A percentile compares a stretch with the other conserved stretches of the same genome.
Conservation (phyloP, 345 rosid species). For the Mallotus nudiflorus region DNA sequence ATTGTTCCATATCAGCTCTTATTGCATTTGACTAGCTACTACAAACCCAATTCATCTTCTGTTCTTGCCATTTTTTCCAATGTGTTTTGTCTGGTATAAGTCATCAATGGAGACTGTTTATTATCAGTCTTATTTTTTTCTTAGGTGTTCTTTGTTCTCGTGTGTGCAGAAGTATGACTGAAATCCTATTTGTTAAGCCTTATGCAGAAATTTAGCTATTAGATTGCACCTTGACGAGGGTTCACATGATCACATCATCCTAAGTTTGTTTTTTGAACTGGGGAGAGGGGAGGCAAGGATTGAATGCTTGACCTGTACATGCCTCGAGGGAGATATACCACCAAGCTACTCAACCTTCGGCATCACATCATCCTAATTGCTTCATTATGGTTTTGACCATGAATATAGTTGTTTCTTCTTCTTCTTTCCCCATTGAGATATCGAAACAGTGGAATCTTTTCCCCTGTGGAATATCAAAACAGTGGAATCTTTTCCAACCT, state of each 20-base stretch:
- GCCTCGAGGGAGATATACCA: no score
- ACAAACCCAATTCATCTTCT: neutral
- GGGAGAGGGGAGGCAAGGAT: no score
- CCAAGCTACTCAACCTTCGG: no score
- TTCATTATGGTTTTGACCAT: neutral
- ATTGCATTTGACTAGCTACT: neutral
- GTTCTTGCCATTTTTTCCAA: neutral
- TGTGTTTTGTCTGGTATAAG: neutral
- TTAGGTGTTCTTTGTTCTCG: neutral
- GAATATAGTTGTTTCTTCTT: neutral
- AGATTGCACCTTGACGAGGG: slow-evolving; percentile 4
- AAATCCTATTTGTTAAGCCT: neutral
- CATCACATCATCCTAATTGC: neutral
- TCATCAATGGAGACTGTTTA: neutral
- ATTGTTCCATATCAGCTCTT: neutral
- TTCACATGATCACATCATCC: neutral
- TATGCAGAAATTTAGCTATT: neutral
- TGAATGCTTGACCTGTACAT: no score
- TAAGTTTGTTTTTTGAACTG: no score
- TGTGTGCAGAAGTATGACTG: neutral
- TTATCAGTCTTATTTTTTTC: neutral
- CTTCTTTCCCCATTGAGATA: neutral
- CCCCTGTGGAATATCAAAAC: neutral
- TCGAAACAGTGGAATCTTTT: neutral
- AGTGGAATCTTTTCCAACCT: neutral